Conservation (phyloP, 176 grass and related monocot species). For the sorghum (Sorghum bicolor) region DNA sequence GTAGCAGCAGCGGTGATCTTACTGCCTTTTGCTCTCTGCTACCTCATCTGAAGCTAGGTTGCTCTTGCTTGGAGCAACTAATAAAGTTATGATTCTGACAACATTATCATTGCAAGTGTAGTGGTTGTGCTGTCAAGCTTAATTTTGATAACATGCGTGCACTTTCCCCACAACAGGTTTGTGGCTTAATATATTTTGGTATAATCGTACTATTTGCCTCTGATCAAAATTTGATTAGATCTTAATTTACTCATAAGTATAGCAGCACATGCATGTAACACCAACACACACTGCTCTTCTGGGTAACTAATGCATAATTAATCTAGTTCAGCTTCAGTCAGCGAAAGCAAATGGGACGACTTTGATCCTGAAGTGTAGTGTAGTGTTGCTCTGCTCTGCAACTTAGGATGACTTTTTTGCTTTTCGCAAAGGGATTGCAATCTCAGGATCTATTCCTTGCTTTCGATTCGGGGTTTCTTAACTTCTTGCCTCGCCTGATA, state of each 20-base stretch:
- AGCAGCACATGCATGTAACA: background rate
- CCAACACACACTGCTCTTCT: background rate
- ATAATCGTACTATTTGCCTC: background rate
- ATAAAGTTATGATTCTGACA: background rate
- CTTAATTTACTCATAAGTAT: background rate
- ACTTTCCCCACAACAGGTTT: background rate
- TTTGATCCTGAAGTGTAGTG: background rate
- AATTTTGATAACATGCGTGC: background rate
- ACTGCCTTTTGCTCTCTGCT: background rate
- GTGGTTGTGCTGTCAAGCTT: background rate
- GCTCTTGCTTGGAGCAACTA: background rate
- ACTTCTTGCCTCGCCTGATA: background rate
- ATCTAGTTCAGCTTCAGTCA: no score
- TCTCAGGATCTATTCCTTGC: constrained; percentile 76
- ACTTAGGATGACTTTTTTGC: background rate
- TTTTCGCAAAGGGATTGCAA: background rate
- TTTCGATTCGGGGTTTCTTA: constrained; percentile 54
- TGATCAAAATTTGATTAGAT: background rate
- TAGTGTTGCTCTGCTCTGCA: background rate
- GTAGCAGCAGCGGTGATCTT: background rate
- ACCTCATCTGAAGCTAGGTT: background rate
- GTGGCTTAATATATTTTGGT: background rate
- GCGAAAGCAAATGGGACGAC: background rate
- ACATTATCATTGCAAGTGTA: background rate
- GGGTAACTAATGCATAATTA: background rate